Base-by-base conservation (phyloP, 768 basidiomycete genomes). In the Leccinum sublutescens region DNA sequence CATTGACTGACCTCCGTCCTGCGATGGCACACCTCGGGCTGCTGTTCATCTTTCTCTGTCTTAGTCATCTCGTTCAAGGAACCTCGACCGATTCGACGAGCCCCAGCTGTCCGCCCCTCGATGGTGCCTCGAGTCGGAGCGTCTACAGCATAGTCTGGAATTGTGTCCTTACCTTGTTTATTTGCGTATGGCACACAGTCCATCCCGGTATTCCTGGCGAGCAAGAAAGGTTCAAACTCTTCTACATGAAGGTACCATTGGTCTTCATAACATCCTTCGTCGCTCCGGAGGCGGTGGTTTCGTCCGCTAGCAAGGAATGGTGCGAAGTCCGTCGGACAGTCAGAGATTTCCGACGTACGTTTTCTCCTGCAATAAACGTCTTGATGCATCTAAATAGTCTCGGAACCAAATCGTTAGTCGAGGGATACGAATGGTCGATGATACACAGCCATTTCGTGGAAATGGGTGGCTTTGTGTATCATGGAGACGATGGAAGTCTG, bases 131-230 rank as follows among this genome's bases (percentile, higher is more conserved):
- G 29, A 29, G 29, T 40, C 52, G 52, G 10, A 54, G 1, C 17
- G 38, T 54, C 17, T 40, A 23, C 38, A 12, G 52, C 23, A 27
- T 54, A 17, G 10, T 54, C 17, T 36, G 19, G 23, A 54, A 4
- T 12, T 54, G 52, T 27, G 52, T 25, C 10, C 6, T 40, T 36
- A 54, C 52, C 17, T 40, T 54, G 36, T 43, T 54, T 10, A 54
- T 54, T 40, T 54, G 52, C 25, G 52, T 54, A n/a, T 54, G 52
- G 52, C 52, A 43, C 17, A 25, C 52, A n/a, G 36, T 54, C 52
- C 52, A 54, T n/a, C 52, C 19, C 25, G 52, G 15, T 17, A 27
- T 54, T 38, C 25, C 52, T 23, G 51, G 51, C 31, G 21, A n/a
- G 19, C 19, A 17, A 29, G 49, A 36, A n/a, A 19, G 23, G 2